Conservation (phyloP, 192 early-diverging fungal species). For the Chytriomyces confervae region DNA sequence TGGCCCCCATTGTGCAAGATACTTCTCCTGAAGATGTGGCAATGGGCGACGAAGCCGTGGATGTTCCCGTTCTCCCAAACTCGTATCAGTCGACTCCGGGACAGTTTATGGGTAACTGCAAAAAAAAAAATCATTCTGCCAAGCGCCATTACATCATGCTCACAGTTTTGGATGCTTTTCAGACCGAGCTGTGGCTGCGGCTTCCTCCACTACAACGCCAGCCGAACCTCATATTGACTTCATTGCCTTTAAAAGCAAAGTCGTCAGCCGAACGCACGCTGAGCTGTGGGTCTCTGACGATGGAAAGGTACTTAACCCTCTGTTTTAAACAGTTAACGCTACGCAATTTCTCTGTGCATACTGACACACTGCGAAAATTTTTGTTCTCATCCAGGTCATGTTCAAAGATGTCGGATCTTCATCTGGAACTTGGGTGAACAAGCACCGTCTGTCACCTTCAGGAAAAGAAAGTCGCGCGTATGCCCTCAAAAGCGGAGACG, state of each 20-base stretch:
- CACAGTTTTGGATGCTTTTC: background rate
- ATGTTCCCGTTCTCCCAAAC: slow-evolving; percentile 12
- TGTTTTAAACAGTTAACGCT: no score
- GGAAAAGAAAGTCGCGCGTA: slow-evolving; percentile 77
- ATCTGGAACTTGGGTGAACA: slow-evolving; percentile 95
- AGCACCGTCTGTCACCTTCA: slow-evolving; percentile 83
- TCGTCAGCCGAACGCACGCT: slow-evolving; percentile 90
- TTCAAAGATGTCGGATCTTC: slow-evolving; percentile 92
- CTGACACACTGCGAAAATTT: background rate
- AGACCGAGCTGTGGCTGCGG: background rate
- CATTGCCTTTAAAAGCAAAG: slow-evolving; percentile 71
- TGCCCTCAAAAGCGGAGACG: slow-evolving; percentile 84
- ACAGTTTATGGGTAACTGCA: background rate
- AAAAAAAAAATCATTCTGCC: background rate
- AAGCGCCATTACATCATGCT: background rate
- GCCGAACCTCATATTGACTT: slow-evolving; percentile 31
- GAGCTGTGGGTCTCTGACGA: slow-evolving; percentile 87
- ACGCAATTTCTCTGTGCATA: no score
- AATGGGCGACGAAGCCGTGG: background rate
- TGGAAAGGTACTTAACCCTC: slow-evolving; percentile 40
- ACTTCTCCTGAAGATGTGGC: slow-evolving; percentile 1
- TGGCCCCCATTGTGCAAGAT: background rate
- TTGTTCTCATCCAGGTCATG: slow-evolving; percentile 66
- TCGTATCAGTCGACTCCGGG: slow-evolving; percentile 32
- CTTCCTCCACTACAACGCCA: background rate